Base-by-base conservation (phyloP, 2,329 filamentous ascomycete species). In the Microdochium bolleyi region DNA sequence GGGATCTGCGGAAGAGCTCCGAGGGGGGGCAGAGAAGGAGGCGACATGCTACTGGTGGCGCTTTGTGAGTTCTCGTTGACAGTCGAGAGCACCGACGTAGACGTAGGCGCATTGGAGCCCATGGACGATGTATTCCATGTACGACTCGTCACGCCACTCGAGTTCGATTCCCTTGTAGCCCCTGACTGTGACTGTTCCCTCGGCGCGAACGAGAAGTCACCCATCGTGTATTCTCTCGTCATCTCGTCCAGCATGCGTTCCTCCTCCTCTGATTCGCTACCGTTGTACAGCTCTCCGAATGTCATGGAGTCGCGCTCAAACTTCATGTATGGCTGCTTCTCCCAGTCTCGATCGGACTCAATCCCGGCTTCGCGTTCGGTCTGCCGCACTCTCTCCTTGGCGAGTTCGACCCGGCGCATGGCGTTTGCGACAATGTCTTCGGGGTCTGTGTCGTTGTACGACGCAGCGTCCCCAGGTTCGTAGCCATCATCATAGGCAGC, bases 401-500 rank as follows among this genome's bases (percentile, higher is more conserved):
- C 88, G 48, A 88, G 63, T 66, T 92, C 87, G 3, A 91, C 84
- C 60, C 83, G 86, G 41, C 80, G 77, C 60, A 84, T 72, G 2
- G 82, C 80, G 56, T 80, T 81, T 0, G 73, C 75, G 9, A 79
- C 73, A 22, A 75, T 68, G 27, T 79, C 69, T 2, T 65, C 62
- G 38, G 70, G 68, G 49, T 73, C 67, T 34, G 70, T 63, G 24
- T 67, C 64, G 48, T 70, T 61, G 24, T 66, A 62, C 64, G n/a
- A 75, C 69, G 24, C 73, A 7, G 76, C 68, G 19, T 77, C 76
- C 66, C 80, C 83, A 3, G 88, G 88, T 64, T 96, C 91, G 57
- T 90, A 88, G 1, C 89, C 89, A 57, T 96, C 91, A 65, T 96
- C 88, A 67, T 97, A 99, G 4, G 92, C 94, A 50, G 92, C 92